These are phyloP conservation scores for Lichina pygmaea DNA, from an alignment of 495 filamentous ascomycete genomes.

Conservation along the genomic window DNA sequence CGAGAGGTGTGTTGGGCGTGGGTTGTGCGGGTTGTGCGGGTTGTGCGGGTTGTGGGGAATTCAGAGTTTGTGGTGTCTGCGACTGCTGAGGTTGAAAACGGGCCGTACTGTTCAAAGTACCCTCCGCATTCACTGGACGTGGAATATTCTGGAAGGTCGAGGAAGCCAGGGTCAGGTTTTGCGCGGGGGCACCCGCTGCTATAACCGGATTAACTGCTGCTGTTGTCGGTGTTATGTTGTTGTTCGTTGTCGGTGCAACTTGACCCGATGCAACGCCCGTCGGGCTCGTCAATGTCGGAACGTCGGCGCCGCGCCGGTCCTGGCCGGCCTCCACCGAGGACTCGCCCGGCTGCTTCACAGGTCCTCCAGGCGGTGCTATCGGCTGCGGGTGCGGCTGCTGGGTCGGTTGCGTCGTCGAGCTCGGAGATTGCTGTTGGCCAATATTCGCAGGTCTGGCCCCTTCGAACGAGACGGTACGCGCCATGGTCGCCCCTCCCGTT, in stretches of 20 bases:
- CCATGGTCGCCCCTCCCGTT: too few relatives aligned
- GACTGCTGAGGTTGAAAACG: slow-evolving; percentile 1
- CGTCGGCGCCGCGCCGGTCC: neutral
- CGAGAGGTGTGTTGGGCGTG: slow-evolving; percentile 13
- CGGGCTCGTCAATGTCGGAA: slow-evolving; percentile 2
- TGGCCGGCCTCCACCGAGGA: neutral
- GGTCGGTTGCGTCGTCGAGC: neutral
- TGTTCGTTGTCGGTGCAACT: slow-evolving; percentile 8
- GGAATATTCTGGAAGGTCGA: neutral
- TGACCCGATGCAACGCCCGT: slow-evolving; percentile 3
- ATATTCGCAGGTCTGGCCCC: neutral
- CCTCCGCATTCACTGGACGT: neutral
- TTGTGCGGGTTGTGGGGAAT: slow-evolving; percentile 7
- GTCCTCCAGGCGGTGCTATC: neutral
- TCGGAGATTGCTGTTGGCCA: neutral
- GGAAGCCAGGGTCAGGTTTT: too few relatives aligned
- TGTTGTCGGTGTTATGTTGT: slow-evolving; percentile 1
- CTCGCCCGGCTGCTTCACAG: neutral
- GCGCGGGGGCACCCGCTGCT: too few relatives aligned
- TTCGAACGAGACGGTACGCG: too few relatives aligned
- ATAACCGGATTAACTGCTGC: too few relatives aligned
- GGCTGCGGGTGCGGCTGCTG: neutral
- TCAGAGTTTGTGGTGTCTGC: neutral
- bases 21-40: slow-evolving; percentile 11
- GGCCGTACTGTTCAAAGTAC: neutral